Conservation (phyloP, 2,329 filamentous ascomycete species). For the Phialemonium atrogriseum region DNA sequence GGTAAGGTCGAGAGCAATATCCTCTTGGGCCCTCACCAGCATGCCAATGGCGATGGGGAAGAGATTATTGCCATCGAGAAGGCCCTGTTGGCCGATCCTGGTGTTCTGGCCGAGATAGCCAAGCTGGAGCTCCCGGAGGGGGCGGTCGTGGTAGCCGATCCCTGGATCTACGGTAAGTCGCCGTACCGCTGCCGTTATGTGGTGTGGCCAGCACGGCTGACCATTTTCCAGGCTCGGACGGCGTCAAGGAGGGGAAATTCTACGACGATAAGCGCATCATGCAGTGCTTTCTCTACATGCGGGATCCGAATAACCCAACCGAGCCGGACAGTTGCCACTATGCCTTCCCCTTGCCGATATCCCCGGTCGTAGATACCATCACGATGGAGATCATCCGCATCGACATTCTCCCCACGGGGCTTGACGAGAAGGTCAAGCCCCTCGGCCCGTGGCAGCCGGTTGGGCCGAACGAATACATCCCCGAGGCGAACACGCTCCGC, state of each 20-base stretch:
- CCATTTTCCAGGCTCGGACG: slow-evolving; percentile 36
- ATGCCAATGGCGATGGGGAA: slow-evolving; percentile 50
- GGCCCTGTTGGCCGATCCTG: slow-evolving; percentile 43
- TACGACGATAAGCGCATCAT: slow-evolving; percentile 38
- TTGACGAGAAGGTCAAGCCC: slow-evolving; percentile 47
- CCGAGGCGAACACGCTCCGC: slow-evolving; percentile 50
- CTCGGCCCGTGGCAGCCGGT: slow-evolving; percentile 48
- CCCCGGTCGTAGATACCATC: slow-evolving; percentile 55
- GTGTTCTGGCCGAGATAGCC: slow-evolving; percentile 50
- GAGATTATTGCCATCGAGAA: slow-evolving; percentile 53
- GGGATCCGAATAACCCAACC: slow-evolving; percentile 49
- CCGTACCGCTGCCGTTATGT: not conserved
- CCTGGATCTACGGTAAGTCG: slow-evolving; percentile 53
- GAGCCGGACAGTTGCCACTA: slow-evolving; percentile 63
- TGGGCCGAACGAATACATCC: slow-evolving; percentile 54
- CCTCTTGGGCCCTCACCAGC: slow-evolving; percentile 48
- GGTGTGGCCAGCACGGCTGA: not conserved
- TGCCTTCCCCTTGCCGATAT: slow-evolving; percentile 58
- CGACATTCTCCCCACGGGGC: slow-evolving; percentile 60
- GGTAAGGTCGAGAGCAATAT: slow-evolving; percentile 46
- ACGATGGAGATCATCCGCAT: slow-evolving; percentile 60
- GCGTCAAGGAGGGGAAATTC: slow-evolving; percentile 35
- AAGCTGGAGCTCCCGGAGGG: slow-evolving; percentile 55
- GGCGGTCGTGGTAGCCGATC: slow-evolving; percentile 49
- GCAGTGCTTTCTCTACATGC: slow-evolving; percentile 60